Evolutionary conservation across 164 flowering plant species (phyloP).

Genomic region (Malania oleifera): DNA sequence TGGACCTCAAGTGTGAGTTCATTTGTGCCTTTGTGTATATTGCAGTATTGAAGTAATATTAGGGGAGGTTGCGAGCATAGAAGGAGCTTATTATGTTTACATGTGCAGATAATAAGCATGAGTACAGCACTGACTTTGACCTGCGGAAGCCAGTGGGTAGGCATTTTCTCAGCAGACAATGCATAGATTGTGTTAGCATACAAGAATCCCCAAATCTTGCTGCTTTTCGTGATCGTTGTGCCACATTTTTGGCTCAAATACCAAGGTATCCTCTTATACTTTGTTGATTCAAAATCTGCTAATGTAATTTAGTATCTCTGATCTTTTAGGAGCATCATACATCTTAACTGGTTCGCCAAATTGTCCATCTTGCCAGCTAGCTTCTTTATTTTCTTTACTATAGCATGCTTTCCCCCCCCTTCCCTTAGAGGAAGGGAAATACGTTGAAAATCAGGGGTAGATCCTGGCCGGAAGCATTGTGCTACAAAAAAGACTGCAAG

Average conservation of each 20-base stretch:
- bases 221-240: slow-evolving; percentile 55
- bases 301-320: background rate
- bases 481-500: no score
- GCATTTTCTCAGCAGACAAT: slow-evolving; percentile 47
- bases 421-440: no score
- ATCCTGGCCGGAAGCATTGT: no score
- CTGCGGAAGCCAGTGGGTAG: slow-evolving; percentile 83
- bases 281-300: background rate
- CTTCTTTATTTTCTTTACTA: background rate
- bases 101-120: slow-evolving; percentile 48
- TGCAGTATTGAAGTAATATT: background rate
- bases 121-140: slow-evolving; percentile 88
- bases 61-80: no score
- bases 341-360: no score
- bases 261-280: slow-evolving; percentile 39
- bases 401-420: no score
- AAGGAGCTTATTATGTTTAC: slow-evolving; percentile 13
- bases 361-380: background rate
- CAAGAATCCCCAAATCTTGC: slow-evolving; percentile 42
- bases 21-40: no score
- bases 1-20: no score
- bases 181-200: slow-evolving; percentile 63
- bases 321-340: no score
- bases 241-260: slow-evolving; percentile 57
- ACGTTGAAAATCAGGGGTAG: no score